These are phyloP conservation scores for Kockovaella imperatae DNA, from an alignment of 768 basidiomycete species.

Conservation along the genomic window DNA sequence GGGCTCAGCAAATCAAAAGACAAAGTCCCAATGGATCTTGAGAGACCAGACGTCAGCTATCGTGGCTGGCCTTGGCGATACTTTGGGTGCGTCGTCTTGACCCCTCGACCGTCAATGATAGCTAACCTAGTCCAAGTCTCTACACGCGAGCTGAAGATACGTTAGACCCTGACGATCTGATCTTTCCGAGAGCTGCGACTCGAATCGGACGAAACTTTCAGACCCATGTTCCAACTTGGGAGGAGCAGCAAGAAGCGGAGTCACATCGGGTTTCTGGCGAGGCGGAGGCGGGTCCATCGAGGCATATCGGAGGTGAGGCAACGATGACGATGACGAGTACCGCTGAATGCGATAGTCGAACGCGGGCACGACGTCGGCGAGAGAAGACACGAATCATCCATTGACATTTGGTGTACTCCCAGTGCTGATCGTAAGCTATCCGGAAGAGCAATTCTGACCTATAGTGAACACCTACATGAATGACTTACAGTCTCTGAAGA, in stretches of 20 bases:
- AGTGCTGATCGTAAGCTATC: constrained; percentile 23
- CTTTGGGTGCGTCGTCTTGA: constrained; percentile 65
- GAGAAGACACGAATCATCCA: constrained; percentile 30
- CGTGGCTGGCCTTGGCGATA: constrained; percentile 63
- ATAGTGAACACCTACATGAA: constrained; percentile 29
- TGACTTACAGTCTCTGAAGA: constrained; percentile 13
- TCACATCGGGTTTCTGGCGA: constrained; percentile 9
- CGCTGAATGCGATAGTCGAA: constrained; percentile 15
- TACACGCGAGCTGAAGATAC: constrained; percentile 90
- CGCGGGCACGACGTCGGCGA: constrained; percentile 32
- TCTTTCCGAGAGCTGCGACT: constrained; percentile 87
- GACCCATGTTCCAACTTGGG: constrained; percentile 52
- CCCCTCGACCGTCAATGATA: background rate
- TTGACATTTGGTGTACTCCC: constrained; percentile 24
- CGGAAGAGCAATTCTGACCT: background rate
- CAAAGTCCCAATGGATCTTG: constrained; percentile 57
- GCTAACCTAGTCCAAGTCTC: constrained; percentile 50
- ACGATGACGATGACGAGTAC: background rate
- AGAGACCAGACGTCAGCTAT: constrained; percentile 34
- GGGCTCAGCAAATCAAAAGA: constrained; percentile 61
- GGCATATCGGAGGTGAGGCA: constrained; percentile 23
- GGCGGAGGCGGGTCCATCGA: constrained; percentile 31
- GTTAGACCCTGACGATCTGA: constrained; percentile 93
- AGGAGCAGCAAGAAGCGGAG: constrained; percentile 35
- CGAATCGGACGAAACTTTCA: constrained; percentile 86